Percentiles rank a stretch among this genome's conserved stretches.
These are phyloP conservation scores for Collybia nuda DNA, from an alignment of 768 basidiomycete species.

Conservation along the genomic window DNA sequence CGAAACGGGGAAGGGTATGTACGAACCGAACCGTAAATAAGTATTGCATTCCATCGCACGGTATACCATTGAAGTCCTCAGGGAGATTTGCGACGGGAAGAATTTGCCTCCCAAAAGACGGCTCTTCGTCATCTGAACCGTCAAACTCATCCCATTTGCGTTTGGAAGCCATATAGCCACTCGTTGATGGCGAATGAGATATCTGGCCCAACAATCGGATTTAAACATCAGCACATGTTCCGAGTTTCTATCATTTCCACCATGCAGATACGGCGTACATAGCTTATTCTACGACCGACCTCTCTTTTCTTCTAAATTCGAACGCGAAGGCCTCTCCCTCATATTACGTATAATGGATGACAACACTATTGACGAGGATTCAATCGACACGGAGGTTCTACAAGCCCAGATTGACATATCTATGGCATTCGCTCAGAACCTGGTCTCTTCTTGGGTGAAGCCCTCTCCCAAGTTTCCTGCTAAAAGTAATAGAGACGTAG, in stretches of 20 bases:
- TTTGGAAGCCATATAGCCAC: slow-evolving; percentile 43
- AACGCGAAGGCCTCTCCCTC: background rate
- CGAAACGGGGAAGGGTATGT: background rate
- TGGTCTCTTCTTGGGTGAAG: slow-evolving; percentile 78
- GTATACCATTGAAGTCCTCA: slow-evolving; percentile 61
- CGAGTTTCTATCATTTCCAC: background rate
- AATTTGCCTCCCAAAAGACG: slow-evolving; percentile 64
- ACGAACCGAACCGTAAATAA: slow-evolving; percentile 77
- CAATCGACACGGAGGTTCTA: slow-evolving; percentile 63
- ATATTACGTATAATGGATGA: slow-evolving; percentile 19
- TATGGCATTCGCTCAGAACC: slow-evolving; percentile 71
- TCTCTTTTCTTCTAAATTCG: background rate
- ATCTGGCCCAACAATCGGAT: no score
- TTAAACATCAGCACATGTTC: background rate
- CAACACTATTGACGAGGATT: slow-evolving; percentile 43
- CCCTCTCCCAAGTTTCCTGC: slow-evolving; percentile 41
- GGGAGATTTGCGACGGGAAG: slow-evolving; percentile 83
- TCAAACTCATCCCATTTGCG: slow-evolving; percentile 53
- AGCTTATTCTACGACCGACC: background rate
- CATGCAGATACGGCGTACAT: background rate
- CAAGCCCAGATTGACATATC: slow-evolving; percentile 85
- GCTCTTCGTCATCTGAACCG: slow-evolving; percentile 61
- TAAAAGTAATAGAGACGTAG: slow-evolving; percentile 35
- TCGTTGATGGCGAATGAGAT: background rate
- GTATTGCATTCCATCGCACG: slow-evolving; percentile 76